Percentiles rank a stretch among this genome's conserved stretches.
Conservation (phyloP, 441 rosid species). For the Theobroma grandiflorum region DNA sequence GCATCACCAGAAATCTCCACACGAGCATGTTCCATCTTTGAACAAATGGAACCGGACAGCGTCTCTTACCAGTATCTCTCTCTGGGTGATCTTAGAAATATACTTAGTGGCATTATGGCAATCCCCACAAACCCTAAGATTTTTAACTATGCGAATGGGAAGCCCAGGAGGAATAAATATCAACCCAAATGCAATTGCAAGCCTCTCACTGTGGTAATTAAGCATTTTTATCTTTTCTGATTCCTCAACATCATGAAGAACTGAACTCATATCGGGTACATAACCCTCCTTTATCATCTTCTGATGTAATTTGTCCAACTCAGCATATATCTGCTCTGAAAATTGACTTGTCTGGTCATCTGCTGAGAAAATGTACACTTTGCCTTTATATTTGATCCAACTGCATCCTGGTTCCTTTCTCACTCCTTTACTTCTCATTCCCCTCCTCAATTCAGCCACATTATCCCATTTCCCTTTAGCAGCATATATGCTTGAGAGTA, state of each 20-base stretch:
- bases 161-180: constrained; percentile 67
- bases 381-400: constrained; percentile 86
- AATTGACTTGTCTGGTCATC: constrained; percentile 82
- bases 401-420: constrained; percentile 93
- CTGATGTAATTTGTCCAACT: constrained; percentile 63
- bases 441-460: constrained; percentile 69
- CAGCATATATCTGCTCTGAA: constrained; percentile 71
- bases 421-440: constrained; percentile 78
- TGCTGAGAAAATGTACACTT: constrained; percentile 76
- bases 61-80: constrained; percentile 96
- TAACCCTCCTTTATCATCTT: constrained; percentile 78
- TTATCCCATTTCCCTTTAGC: constrained; percentile 70
- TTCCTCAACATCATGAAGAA: constrained; percentile 80
- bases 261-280: constrained; percentile 73
- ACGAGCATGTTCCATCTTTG: constrained; percentile 90
- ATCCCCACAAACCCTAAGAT: constrained; percentile 88
- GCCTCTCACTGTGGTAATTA: constrained; percentile 86
- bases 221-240: constrained; percentile 86
- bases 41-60: constrained; percentile 87
- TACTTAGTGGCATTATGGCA: constrained; percentile 89
- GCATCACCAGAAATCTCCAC: constrained; percentile 94
- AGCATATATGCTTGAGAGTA: constrained; percentile 82
- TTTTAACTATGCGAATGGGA: constrained; percentile 83
- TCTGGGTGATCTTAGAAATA: constrained; percentile 79
- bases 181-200: constrained; percentile 92